Evolutionary conservation across 2,329 filamentous ascomycete species (phyloP).

Genomic region (Claviceps sorghi): DNA sequence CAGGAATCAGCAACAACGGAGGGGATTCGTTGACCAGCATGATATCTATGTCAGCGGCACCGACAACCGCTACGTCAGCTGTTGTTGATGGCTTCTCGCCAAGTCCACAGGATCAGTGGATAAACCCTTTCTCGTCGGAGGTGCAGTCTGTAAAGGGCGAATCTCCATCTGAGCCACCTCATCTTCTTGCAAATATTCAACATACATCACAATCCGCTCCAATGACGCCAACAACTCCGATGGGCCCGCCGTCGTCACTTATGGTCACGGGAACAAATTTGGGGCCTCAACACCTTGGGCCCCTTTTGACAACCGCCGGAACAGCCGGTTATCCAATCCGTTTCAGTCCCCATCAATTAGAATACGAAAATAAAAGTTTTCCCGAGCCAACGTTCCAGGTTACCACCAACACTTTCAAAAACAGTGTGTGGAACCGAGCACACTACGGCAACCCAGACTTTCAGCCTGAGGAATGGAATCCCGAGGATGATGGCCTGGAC

Average conservation of each 20-base stretch:
- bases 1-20: slow-evolving; percentile 22
- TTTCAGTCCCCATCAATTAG: slow-evolving; percentile 33
- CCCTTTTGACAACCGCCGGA: slow-evolving; percentile 3
- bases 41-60: slow-evolving; percentile 20
- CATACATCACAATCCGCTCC: slow-evolving; percentile 17
- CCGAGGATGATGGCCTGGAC: slow-evolving; percentile 24
- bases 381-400: slow-evolving; percentile 31
- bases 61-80: slow-evolving; percentile 11
- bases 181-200: slow-evolving; percentile 18
- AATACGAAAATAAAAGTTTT: slow-evolving; percentile 33
- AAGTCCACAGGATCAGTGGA: slow-evolving; percentile 23
- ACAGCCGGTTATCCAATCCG: slow-evolving; percentile 22
- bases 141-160: slow-evolving; percentile 11
- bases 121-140: slow-evolving; percentile 17
- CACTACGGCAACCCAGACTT: slow-evolving; percentile 50
- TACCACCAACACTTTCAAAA: slow-evolving; percentile 47
- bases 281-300: slow-evolving; percentile 1
- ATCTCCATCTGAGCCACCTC: slow-evolving; percentile 11
- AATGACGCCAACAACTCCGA: slow-evolving; percentile 13
- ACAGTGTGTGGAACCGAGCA: slow-evolving; percentile 51
- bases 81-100: slow-evolving; percentile 19
- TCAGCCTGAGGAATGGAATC: slow-evolving; percentile 29
- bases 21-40: slow-evolving; percentile 12
- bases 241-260: slow-evolving; percentile 7
- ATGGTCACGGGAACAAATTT: slow-evolving; percentile 4